Evolutionary conservation across 108 stramenopile genomes (phyloP).

Genomic region (Parietichytrium sp.): DNA sequence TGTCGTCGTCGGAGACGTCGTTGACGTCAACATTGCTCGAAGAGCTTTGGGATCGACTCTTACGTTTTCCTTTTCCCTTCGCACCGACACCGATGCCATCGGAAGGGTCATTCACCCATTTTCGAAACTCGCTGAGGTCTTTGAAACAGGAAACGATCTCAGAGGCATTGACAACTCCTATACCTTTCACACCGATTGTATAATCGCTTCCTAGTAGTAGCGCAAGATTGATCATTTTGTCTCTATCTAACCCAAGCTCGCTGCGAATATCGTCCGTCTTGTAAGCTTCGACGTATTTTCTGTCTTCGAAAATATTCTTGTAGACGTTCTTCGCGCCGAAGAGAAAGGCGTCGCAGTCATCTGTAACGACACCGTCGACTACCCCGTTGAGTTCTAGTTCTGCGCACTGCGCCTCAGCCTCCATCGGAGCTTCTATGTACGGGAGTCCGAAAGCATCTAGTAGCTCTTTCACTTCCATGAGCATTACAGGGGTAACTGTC

Average conservation of each 20-base stretch:
- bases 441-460: constrained; percentile 88
- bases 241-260: constrained; percentile 77
- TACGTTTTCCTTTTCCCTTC: no score
- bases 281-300: constrained; percentile 91
- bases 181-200: constrained; percentile 91
- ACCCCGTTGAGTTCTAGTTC: constrained; percentile 77
- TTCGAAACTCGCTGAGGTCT: constrained; percentile 71
- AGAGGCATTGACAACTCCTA: constrained; percentile 98
- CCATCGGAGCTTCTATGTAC: constrained; percentile 90
- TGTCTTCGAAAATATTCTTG: constrained; percentile 94
- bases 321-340: constrained; percentile 88
- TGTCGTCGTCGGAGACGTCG: no score
- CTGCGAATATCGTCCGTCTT: constrained; percentile 71
- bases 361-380: constrained; percentile 94
- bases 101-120: constrained; percentile 69
- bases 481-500: constrained; percentile 90
- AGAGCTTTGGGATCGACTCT: no score
- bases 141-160: constrained; percentile 85
- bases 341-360: constrained; percentile 95
- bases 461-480: constrained; percentile 77
- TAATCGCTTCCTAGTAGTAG: constrained; percentile 96
- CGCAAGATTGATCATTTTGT: constrained; percentile 81
- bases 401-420: constrained; percentile 95
- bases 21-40: no score
- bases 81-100: neutral